phyloP scores from a whole-genome alignment of 768 basidiomycete genomes.

The Tylopilus sp. region DNA sequence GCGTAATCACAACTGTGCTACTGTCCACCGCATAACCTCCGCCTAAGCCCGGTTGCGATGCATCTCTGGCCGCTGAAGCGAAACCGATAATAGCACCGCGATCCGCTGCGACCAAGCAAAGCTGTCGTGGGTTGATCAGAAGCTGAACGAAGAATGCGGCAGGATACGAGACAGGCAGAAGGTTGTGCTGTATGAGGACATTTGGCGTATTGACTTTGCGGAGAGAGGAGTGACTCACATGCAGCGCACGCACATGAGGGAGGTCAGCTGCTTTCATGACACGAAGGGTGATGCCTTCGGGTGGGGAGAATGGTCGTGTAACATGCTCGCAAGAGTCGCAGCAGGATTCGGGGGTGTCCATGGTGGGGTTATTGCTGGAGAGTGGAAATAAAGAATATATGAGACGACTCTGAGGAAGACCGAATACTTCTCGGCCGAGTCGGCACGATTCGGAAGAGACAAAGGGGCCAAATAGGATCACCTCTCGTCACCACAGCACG shows the following conservation, averaged over 20 bases:
- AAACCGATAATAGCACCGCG: conserved; percentile 22
- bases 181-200: conserved; percentile 13
- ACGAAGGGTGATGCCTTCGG: conserved; percentile 18
- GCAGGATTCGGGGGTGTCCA: conserved; percentile 10
- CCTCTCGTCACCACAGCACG: not conserved
- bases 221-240: conserved; percentile 15
- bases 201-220: not conserved
- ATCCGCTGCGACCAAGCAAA: conserved; percentile 30
- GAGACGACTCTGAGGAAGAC: not conserved
- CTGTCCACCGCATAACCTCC: not conserved
- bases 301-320: not conserved
- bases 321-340: not conserved
- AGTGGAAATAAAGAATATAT: not conserved
- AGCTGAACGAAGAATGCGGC: conserved; percentile 31
- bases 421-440: not conserved
- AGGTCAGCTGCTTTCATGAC: conserved; percentile 29
- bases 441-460: conserved; percentile 19
- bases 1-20: not conserved
- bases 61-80: conserved; percentile 23
- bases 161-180: conserved; percentile 28
- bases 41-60: not conserved
- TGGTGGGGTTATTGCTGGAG: not conserved
- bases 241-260: conserved; percentile 23
- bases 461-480: not conserved
- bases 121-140: conserved; percentile 26